Evolutionary conservation across 2,329 filamentous ascomycete genomes (phyloP), one percentile per base, ranked within the genome.

Genomic region (Blastomyces parvus): DNA sequence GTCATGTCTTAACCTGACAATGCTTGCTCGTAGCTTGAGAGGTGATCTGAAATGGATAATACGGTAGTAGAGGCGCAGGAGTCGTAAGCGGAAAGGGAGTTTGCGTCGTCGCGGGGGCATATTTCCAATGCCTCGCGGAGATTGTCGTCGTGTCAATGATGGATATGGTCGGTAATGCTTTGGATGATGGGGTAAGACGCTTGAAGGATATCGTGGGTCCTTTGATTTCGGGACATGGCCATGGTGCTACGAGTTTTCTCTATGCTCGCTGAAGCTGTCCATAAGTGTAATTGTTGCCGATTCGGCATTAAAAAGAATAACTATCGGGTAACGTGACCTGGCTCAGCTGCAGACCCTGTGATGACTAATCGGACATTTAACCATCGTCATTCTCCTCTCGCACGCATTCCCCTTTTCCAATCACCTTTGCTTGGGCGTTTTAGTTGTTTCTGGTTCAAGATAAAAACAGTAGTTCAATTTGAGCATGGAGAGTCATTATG

Each of bases 1-100:
- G 30, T 53, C 50, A 38, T 68, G 64, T 50, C 50, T 63, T 9
- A 71, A 67, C 42, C 70, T 69, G 13, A 59, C 62, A 42, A 68
- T 61, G 44, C 67, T 71, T 33, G 63, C 46, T 19, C 69, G 66
- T 33, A 72, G 38, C 9, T 62, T 64, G 14, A 72, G 65, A 14
- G 69, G 70, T 59, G 30, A 63, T 42, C 38, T 42, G 22, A 42
- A 58, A 42, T 42, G 55, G 22, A 40, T 42, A 9, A 58, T 58
- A 40, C 55, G 36, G n/a, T 58, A 58, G 55, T 58, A 40, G 13
- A 58, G 36, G 14, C 55, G 36, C 22, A 58, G 36, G 38, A 58
- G 38, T n/a, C 53, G 27, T n/a, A 57, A 14, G 19, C 53, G 55
- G 36, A 58, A 38, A 25, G 55, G n/a, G 13, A 58, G 36, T 58